Evolutionary conservation across 192 early-diverging fungal genomes (phyloP).

Genomic region (Entomortierella chlamydospora): DNA sequence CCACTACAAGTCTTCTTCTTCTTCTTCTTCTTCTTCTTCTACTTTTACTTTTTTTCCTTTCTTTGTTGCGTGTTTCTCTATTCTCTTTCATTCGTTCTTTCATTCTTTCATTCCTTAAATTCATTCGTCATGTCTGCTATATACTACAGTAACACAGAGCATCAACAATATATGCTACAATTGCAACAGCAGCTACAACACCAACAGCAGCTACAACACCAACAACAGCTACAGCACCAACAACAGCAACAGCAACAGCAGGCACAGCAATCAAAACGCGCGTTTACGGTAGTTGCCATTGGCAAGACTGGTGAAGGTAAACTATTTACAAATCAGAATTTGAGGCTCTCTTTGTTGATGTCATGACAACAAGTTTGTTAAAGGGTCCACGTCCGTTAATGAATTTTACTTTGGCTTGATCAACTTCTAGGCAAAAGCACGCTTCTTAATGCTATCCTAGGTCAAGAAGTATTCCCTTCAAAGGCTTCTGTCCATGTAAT

Average conservation of each 20-base stretch:
- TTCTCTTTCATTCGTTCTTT: not conserved
- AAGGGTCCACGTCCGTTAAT: too few relatives aligned
- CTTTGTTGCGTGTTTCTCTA: not conserved
- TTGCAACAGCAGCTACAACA: constrained; percentile 21
- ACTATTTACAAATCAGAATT: not conserved
- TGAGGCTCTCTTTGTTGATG: not conserved
- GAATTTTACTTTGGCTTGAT: not conserved
- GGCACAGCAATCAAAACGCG: constrained; percentile 13
- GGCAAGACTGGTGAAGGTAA: constrained; percentile 52
- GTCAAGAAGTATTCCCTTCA: constrained; percentile 52
- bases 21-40: not conserved
- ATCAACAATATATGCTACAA: constrained; percentile 33
- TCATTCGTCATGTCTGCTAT: not conserved
- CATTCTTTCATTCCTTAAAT: not conserved
- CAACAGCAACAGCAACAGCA: constrained; percentile 19
- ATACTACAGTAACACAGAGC: constrained; percentile 7
- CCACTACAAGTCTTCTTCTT: not conserved
- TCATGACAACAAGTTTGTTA: not conserved
- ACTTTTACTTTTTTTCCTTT: not conserved
- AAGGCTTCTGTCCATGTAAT: constrained; percentile 58
- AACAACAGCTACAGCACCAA: constrained; percentile 18
- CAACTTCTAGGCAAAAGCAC: constrained; percentile 60
- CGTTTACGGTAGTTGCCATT: constrained; percentile 45
- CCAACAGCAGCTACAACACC: constrained; percentile 19
- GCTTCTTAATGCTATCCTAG: constrained; percentile 58